Evolutionary conservation across 345 rosid species (phyloP), one percentile per base, ranked within the genome.

Genomic region (Salix exigua): DNA sequence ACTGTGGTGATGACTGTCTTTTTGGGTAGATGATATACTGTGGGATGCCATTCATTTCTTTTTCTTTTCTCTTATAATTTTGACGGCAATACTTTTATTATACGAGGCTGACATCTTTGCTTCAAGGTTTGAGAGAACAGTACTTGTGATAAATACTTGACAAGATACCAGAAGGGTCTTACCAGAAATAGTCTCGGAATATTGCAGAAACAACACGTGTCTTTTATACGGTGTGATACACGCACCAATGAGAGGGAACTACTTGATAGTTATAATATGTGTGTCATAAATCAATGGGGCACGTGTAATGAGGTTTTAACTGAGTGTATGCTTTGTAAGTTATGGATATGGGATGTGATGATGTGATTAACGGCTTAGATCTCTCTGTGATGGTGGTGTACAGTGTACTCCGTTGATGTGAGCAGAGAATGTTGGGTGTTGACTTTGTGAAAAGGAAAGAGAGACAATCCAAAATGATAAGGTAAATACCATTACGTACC

Each of bases 1-100:
- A 46, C 46, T 75, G 65, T 51, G 60, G 66, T 77, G 60, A 71
- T 33, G 46, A 51, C 74, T 46, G 73, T 68, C 69, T 65, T 70
- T 82, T 46, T 30, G 17, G 72, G 31, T 35, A 64, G 72, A 44
- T 61, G 73, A 26, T 44, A 70, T 38, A 66, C 51, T 63, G 62
- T 26, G 26, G 63, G 65, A 60, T 72, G 72, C 53, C 13, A 31
- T 63, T 11, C 37, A 33, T 5, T 48, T 21, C 25, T 16, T 26
- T 0, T 28, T 68, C 4, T 68, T 25, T 30, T 30, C 1, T 7
- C 18, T 18, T 61, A 37, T n/a, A 21, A n/a, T 30, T 65, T 50
- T 75, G 68, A 16, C n/a, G 31, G 17, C 2, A 12, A 25, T 30
- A 5, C 46, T 62, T 44, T 12, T 31, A 35, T 1, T 17, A 44